Evolutionary conservation across 805 yeast genomes (phyloP).

Genomic region (Pichia thaimueangensis): DNA sequence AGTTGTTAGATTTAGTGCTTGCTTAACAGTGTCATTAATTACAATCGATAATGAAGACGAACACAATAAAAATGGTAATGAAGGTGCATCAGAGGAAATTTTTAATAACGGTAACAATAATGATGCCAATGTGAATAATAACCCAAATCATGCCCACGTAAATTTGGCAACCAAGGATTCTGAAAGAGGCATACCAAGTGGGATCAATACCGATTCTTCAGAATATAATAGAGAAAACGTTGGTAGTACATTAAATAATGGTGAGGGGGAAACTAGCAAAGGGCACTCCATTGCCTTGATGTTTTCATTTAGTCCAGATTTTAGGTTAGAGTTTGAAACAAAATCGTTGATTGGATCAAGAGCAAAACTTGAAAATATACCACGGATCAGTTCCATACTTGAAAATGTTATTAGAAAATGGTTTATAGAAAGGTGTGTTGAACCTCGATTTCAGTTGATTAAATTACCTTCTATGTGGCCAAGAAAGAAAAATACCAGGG

Average conservation of each 20-base stretch:
- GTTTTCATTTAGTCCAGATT: slow-evolving; percentile 89
- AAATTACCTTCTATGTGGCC: slow-evolving; percentile 88
- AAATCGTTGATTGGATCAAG: slow-evolving; percentile 87
- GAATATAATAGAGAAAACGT: background rate
- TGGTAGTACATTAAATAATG: background rate
- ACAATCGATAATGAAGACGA: slow-evolving; percentile 27
- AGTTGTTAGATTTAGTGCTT: slow-evolving; percentile 84
- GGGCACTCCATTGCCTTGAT: slow-evolving; percentile 55
- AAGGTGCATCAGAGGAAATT: background rate
- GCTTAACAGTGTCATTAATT: slow-evolving; percentile 70
- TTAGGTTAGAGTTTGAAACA: slow-evolving; percentile 81
- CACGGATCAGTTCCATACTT: slow-evolving; percentile 78
- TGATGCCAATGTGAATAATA: background rate
- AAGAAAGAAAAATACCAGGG: slow-evolving; percentile 48
- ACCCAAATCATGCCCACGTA: background rate
- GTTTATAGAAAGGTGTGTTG: slow-evolving; percentile 90
- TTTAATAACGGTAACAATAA: background rate
- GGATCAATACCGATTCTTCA: background rate
- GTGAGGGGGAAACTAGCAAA: background rate
- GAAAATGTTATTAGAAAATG: slow-evolving; percentile 78
- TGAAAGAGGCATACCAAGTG: background rate
- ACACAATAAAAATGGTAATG: slow-evolving; percentile 12
- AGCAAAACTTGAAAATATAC: slow-evolving; percentile 87
- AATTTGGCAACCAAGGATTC: background rate
- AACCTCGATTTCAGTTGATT: slow-evolving; percentile 86